phyloP scores from a whole-genome alignment of 805 yeast genomes.

The Priceomyces melissophilus region DNA sequence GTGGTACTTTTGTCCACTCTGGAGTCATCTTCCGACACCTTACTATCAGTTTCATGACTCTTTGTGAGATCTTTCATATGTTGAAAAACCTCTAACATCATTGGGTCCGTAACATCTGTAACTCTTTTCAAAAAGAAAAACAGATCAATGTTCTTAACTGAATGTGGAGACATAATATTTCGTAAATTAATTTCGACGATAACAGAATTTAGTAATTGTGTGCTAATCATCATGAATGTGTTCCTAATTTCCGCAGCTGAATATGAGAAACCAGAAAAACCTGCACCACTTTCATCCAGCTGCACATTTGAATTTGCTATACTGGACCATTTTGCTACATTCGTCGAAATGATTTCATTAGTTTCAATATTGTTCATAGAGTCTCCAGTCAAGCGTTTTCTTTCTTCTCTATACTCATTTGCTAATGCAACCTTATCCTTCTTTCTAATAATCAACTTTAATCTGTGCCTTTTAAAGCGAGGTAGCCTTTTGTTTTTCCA shows the following conservation, averaged over 20 bases:
- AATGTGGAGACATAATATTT: conserved; percentile 12
- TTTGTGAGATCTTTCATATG: conserved; percentile 9
- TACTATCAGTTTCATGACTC: conserved; percentile 8
- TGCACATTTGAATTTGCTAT: conserved; percentile 7
- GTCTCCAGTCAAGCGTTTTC: conserved; percentile 1
- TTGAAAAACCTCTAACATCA: conserved; percentile 17
- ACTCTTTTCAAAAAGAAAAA: conserved; percentile 7
- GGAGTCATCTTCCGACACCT: conserved; percentile 8
- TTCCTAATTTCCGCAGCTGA: conserved; percentile 18
- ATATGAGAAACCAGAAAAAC: conserved; percentile 6
- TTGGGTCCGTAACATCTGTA: conserved; percentile 6
- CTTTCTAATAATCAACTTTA: background rate
- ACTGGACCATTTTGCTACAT: conserved; percentile 8
- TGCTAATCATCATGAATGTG: conserved; percentile 19
- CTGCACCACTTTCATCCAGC: background rate
- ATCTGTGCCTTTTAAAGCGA: conserved; percentile 6
- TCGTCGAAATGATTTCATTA: conserved; percentile 1
- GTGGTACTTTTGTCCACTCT: conserved; percentile 5
- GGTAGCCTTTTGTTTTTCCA: conserved; percentile 6
- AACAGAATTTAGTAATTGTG: conserved; percentile 21
- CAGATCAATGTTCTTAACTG: conserved; percentile 2
- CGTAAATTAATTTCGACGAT: conserved; percentile 28
- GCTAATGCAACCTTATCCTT: conserved; percentile 9
- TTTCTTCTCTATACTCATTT: conserved; percentile 11
- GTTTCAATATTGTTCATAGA: background rate